Conservation (phyloP, 2,329 filamentous ascomycete species). For the Alternaria conjuncta region DNA sequence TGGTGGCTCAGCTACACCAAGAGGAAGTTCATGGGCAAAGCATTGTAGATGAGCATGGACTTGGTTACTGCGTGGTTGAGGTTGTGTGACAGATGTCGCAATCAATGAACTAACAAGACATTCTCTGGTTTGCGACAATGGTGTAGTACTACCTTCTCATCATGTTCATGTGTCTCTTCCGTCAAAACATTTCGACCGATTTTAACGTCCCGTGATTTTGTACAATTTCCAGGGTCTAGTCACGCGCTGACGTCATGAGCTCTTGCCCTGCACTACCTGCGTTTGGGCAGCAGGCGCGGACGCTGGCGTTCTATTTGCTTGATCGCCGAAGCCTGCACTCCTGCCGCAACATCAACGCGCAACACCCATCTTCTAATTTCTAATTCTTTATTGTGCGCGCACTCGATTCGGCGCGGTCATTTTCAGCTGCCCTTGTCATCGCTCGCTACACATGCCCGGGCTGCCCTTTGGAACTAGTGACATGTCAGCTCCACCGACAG, state of each 20-base stretch:
- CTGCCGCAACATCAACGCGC: not conserved
- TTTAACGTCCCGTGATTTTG: not conserved
- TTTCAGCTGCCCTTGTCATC: not conserved
- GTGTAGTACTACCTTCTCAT: not conserved
- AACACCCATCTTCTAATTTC: not conserved
- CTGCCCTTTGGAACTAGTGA: not conserved
- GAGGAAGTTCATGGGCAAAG: slow-evolving; percentile 99
- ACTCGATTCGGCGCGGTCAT: not conserved
- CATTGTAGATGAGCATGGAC: slow-evolving; percentile 34
- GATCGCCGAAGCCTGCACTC: not conserved
- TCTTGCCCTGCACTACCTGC: not conserved
- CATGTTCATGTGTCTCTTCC: not conserved
- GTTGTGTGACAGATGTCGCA: not conserved
- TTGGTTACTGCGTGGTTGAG: not conserved
- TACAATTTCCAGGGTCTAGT: not conserved
- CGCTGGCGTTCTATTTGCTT: not conserved
- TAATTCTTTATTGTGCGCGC: not conserved
- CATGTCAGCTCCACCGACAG: not conserved
- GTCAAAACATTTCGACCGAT: no score
- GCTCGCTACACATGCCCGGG: not conserved
- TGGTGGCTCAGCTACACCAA: slow-evolving; percentile 99
- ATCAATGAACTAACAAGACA: not conserved
- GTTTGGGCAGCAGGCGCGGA: slow-evolving; percentile 10
- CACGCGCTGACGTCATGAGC: slow-evolving; percentile 1
- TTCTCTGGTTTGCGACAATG: not conserved